Base-by-base conservation (phyloP, 495 filamentous ascomycete genomes). In the Cudoniella acicularis region DNA sequence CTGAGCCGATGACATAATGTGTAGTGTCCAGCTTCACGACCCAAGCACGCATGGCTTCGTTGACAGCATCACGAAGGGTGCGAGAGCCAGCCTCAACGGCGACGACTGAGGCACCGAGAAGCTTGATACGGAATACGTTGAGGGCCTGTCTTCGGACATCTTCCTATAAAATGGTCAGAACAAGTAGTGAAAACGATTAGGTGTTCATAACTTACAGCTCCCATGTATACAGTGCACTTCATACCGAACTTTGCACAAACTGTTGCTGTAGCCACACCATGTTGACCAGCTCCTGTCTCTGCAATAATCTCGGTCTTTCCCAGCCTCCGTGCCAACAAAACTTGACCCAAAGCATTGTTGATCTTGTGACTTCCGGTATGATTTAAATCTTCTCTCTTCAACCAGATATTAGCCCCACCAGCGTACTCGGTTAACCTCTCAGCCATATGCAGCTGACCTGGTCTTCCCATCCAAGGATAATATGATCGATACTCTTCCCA, bases 401-500 rank as follows among this genome's bases (percentile, higher is more conserved):
- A 73, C 89, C 91, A 96, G 78, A 98, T 93, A 63, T 88, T 96
- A 24, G 92, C 92, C 30, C 92, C 93, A 18, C 89, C 91, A 23
- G 88, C 91, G 65, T 94, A 76, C 49, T 92, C 88, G 0, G 95
- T 97, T 52, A 99, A 75, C 21, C 92, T 83, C 63, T 92, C 86
- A 0, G 94, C 95, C 4, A 89, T 72, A 72, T 99, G 94, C 8
- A 99, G 81, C 56, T 91, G 90, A 61, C 91, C 92, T 16, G 94
- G 94, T 3, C 94, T 86, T 42, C 92, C 90, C 88, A 99, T 99
- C 80, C 93, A 99, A 36, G 90, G 89, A 74, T 99, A 99, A 77
- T 96, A 96, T 3, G 90, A 90, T 47, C 89, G 86, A 75, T 91
- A 99, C 71, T 98, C 95, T 65, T 96, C 89, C 94, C 94, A 99